These are phyloP conservation scores for Fusarium vanettenii DNA, from an alignment of 2,329 filamentous ascomycete species.

Conservation along the genomic window DNA sequence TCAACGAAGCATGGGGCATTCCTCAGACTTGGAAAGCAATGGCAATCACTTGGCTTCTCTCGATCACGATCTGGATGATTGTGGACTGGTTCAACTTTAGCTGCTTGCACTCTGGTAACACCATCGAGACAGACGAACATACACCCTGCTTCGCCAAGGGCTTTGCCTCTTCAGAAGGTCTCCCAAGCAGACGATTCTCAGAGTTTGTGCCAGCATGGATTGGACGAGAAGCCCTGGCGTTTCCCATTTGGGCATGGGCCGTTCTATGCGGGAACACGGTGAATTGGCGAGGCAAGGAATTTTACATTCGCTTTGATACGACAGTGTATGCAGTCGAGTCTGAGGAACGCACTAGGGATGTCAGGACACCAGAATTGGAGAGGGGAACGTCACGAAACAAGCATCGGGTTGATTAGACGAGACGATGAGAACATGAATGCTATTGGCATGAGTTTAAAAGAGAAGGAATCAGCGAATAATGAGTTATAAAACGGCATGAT, in stretches of 20 bases:
- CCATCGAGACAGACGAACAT: constrained; percentile 76
- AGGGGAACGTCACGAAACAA: constrained; percentile 40
- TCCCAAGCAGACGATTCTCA: constrained; percentile 66
- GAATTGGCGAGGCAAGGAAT: constrained; percentile 85
- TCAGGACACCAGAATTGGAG: constrained; percentile 41
- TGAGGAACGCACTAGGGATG: constrained; percentile 10
- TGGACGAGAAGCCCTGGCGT: constrained; percentile 81
- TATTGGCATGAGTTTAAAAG: background rate
- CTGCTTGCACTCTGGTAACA: constrained; percentile 78
- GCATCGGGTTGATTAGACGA: constrained; percentile 37
- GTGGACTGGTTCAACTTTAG: constrained; percentile 80
- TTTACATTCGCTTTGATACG: constrained; percentile 86
- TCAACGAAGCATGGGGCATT: constrained; percentile 63
- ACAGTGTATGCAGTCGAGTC: constrained; percentile 68
- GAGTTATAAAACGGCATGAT: constrained; percentile 2
- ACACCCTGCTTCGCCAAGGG: constrained; percentile 79
- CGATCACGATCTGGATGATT: constrained; percentile 76
- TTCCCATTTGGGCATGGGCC: constrained; percentile 92
- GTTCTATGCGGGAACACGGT: constrained; percentile 90
- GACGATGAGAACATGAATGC: background rate
- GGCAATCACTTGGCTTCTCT: constrained; percentile 71
- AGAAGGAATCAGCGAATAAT: background rate
- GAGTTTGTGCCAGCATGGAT: constrained; percentile 88
- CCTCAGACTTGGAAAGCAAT: constrained; percentile 77
- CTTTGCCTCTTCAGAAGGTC: constrained; percentile 49